These are phyloP conservation scores for Ophiosphaerella korrae DNA, from an alignment of 2,329 filamentous ascomycete species.

Conservation along the genomic window DNA sequence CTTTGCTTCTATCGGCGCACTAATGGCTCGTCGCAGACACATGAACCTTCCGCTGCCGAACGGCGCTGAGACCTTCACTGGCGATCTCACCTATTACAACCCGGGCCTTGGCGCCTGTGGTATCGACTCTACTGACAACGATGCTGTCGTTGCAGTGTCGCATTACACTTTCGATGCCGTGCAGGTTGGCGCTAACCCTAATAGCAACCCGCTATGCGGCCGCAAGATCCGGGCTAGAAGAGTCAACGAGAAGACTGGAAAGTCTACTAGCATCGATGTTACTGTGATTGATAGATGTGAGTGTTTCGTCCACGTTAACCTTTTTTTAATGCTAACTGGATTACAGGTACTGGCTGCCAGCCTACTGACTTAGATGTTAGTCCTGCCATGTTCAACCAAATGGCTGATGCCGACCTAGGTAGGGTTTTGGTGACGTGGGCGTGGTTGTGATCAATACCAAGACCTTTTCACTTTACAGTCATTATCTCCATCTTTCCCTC, in stretches of 20 bases:
- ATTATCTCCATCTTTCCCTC: not conserved
- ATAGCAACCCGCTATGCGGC: conserved; percentile 71
- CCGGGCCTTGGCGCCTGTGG: conserved; percentile 74
- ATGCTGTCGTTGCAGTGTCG: conserved; percentile 70
- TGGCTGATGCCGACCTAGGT: conserved; percentile 54
- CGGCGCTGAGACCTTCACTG: conserved; percentile 59
- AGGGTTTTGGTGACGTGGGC: conserved; percentile 58
- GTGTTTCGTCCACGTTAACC: conserved; percentile 5
- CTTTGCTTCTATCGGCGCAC: not conserved
- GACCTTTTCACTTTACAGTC: conserved; percentile 1
- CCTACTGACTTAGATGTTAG: conserved; percentile 58
- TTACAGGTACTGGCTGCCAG: conserved; percentile 53
- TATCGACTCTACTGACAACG: conserved; percentile 56
- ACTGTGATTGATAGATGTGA: conserved; percentile 71
- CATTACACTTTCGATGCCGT: conserved; percentile 69
- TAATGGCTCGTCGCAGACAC: conserved; percentile 24
- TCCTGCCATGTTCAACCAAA: conserved; percentile 53
- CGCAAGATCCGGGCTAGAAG: conserved; percentile 66
- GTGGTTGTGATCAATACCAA: conserved; percentile 48
- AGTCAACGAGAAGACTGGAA: conserved; percentile 50
- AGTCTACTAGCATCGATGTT: conserved; percentile 60
- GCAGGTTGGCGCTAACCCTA: conserved; percentile 57
- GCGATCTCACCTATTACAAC: conserved; percentile 72
- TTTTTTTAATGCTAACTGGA: conserved; percentile 16
- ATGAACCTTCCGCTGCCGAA: conserved; percentile 59